phyloP scores from a whole-genome alignment of 495 filamentous ascomycete genomes.

The Lasiosphaeria ovina region DNA sequence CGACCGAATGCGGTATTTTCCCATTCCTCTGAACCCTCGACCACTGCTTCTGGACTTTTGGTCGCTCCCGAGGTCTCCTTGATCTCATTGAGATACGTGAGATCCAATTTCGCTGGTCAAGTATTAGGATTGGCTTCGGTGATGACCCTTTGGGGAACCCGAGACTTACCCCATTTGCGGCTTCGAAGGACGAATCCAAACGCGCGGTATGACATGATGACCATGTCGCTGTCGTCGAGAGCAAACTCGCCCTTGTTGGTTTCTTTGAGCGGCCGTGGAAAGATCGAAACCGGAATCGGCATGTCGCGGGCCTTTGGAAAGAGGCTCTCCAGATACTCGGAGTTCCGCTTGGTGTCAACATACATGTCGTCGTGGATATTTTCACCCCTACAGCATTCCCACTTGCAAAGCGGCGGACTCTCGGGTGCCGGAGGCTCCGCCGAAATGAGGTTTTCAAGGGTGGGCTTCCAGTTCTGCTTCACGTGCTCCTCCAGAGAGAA shows the following conservation, averaged over 20 bases:
- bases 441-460: no score
- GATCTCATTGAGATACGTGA: background rate
- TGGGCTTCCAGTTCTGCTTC: constrained; percentile 17
- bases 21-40: constrained; percentile 3
- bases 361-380: constrained; percentile 28
- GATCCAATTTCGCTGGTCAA: no score
- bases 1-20: constrained; percentile 34
- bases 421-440: constrained; percentile 5
- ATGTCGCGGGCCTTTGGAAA: constrained; percentile 11
- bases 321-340: constrained; percentile 30
- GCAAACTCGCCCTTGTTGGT: constrained; percentile 10
- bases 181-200: constrained; percentile 44
- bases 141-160: no score
- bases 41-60: constrained; percentile 3
- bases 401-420: constrained; percentile 6
- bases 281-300: constrained; percentile 20
- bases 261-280: constrained; percentile 16
- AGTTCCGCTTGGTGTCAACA: constrained; percentile 30
- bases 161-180: constrained; percentile 41
- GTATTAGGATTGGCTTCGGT: no score
- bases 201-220: constrained; percentile 42
- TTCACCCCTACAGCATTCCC: constrained; percentile 27
- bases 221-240: constrained; percentile 31
- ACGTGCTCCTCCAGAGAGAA: constrained; percentile 19
- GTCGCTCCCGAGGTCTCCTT: background rate